A percentile compares a stretch with the other conserved stretches of the same genome.
Conservation (phyloP, 192 early-diverging fungal species). For the Podila epigama region DNA sequence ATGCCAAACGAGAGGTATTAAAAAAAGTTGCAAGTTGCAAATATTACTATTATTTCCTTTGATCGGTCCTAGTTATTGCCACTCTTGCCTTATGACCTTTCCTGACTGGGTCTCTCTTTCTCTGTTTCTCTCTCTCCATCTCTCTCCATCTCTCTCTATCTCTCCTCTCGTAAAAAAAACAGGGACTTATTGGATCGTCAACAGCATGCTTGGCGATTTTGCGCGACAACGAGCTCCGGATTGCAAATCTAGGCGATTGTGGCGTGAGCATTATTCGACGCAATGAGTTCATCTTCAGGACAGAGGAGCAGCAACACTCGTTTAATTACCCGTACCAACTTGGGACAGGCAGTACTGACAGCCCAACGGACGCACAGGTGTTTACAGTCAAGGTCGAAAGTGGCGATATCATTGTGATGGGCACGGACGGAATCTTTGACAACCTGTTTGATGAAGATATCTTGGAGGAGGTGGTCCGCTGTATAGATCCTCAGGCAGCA, state of each 20-base stretch:
- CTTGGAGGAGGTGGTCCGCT: constrained; percentile 78
- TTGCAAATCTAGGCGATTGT: constrained; percentile 96
- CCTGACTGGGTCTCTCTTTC: not conserved
- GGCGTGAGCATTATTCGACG: constrained; percentile 88
- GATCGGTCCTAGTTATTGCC: too few relatives aligned
- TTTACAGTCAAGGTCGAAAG: constrained; percentile 87
- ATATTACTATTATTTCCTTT: not conserved
- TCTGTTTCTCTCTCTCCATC: too few relatives aligned
- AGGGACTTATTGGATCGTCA: constrained; percentile 88
- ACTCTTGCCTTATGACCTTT: not conserved
- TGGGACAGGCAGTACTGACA: constrained; percentile 84
- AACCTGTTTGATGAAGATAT: constrained; percentile 99
- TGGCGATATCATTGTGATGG: constrained; percentile 93
- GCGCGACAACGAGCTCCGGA: constrained; percentile 90
- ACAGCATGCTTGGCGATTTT: constrained; percentile 90
- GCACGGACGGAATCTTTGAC: constrained; percentile 95
- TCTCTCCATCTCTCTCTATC: too few relatives aligned
- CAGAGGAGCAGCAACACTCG: constrained; percentile 97
- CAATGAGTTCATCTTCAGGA: constrained; percentile 89
- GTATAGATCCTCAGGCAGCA: constrained; percentile 41
- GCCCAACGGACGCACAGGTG: constrained; percentile 82
- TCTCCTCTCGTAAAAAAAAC: not conserved
- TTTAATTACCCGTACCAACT: constrained; percentile 99
- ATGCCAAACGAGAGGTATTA: constrained; percentile 72
- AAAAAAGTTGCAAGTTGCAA: not conserved